These are phyloP conservation scores for Eleusine coracana DNA, from an alignment of 176 grass and related monocot genomes.

Conservation along the genomic window DNA sequence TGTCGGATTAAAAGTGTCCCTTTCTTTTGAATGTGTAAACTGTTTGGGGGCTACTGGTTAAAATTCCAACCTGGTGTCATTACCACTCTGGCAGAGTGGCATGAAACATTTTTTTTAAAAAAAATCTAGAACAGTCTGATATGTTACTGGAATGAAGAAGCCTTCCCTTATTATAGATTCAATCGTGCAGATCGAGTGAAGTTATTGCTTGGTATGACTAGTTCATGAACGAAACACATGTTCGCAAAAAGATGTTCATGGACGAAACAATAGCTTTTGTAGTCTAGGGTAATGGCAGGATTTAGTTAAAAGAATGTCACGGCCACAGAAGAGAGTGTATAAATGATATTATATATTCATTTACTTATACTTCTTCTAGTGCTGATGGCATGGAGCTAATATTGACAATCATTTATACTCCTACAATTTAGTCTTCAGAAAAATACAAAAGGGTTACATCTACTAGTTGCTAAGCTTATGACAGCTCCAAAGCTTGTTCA, in stretches of 20 bases:
- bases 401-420: slow-evolving; percentile 48
- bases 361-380: slow-evolving; percentile 30
- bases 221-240: slow-evolving; percentile 5
- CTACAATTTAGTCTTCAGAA: slow-evolving; percentile 50
- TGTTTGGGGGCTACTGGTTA: slow-evolving; percentile 22
- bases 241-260: not conserved
- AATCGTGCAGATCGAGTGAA: slow-evolving; percentile 1
- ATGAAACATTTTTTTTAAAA: slow-evolving; percentile 10
- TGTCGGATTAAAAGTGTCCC: not conserved
- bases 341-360: slow-evolving; percentile 20
- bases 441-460: slow-evolving; percentile 43
- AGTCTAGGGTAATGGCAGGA: not conserved
- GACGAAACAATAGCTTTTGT: slow-evolving; percentile 2
- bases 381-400: slow-evolving; percentile 20
- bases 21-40: not conserved
- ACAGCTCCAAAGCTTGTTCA: slow-evolving; percentile 30
- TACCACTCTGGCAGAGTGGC: slow-evolving; percentile 19
- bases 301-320: not conserved
- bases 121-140: slow-evolving; percentile 17
- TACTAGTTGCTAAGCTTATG: slow-evolving; percentile 44
- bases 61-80: slow-evolving; percentile 34
- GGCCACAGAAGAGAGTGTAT: not conserved
- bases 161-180: slow-evolving; percentile 25
- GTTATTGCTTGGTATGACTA: slow-evolving; percentile 8
- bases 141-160: slow-evolving; percentile 19